Evolutionary conservation across 306 rosid genomes (phyloP).

Genomic region (Citrullus mucosospermus): DNA sequence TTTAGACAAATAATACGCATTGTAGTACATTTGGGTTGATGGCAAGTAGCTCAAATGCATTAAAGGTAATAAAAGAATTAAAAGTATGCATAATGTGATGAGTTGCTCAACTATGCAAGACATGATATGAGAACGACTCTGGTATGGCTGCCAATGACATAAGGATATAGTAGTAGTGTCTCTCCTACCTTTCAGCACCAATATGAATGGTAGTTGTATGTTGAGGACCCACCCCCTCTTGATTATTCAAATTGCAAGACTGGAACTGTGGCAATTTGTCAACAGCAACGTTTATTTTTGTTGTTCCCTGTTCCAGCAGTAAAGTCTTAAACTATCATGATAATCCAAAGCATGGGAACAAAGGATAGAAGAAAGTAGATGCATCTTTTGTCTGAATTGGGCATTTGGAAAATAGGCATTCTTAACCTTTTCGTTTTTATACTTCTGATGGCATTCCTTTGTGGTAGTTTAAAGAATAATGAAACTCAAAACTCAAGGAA

Average conservation of each 20-base stretch:
- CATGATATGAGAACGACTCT: background rate
- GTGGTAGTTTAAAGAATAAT: background rate
- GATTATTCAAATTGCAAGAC: constrained; percentile 34
- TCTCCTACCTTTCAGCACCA: constrained; percentile 46
- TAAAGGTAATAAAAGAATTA: background rate
- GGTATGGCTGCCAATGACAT: background rate
- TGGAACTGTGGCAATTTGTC: constrained; percentile 47
- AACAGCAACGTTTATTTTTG: constrained; percentile 57
- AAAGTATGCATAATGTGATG: background rate
- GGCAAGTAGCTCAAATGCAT: background rate
- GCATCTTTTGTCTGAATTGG: background rate
- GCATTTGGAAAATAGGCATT: background rate
- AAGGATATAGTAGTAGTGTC: background rate
- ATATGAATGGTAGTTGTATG: constrained; percentile 56
- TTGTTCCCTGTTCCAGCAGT: constrained; percentile 47
- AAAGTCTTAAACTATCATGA: constrained; percentile 2
- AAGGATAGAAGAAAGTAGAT: background rate
- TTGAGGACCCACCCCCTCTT: constrained; percentile 50
- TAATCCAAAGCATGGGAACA: constrained; percentile 1
- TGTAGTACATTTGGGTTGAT: background rate
- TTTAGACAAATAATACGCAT: background rate
- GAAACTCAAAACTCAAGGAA: background rate
- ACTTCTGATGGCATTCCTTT: background rate
- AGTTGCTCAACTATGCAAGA: background rate
- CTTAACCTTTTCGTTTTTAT: background rate